Evolutionary conservation across 306 rosid genomes (phyloP).

Genomic region (Dalbergia oliveri): DNA sequence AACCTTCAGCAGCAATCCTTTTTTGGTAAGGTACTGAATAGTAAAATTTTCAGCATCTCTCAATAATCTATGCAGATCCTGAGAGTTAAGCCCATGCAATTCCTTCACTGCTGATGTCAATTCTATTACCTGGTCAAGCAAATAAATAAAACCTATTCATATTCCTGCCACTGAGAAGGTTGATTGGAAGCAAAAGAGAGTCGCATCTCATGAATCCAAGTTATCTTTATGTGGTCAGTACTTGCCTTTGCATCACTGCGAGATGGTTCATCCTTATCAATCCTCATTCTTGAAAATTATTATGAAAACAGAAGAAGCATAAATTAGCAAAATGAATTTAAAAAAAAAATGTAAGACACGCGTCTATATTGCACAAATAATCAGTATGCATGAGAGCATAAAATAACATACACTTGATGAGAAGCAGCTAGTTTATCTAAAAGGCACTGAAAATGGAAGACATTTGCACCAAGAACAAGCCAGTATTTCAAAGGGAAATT

Average conservation of each 20-base stretch:
- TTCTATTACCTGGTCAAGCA: slow-evolving; percentile 68
- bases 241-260: slow-evolving; percentile 71
- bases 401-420: slow-evolving; percentile 16
- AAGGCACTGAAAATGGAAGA: slow-evolving; percentile 14
- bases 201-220: slow-evolving; percentile 16
- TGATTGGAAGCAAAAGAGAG: slow-evolving; percentile 32
- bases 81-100: slow-evolving; percentile 72
- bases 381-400: slow-evolving; percentile 19
- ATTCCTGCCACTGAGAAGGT: slow-evolving; percentile 27
- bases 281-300: slow-evolving; percentile 66
- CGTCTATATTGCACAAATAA: slow-evolving; percentile 14
- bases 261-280: slow-evolving; percentile 69
- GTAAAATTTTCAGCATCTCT: slow-evolving; percentile 79
- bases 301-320: slow-evolving; percentile 34
- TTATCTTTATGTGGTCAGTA: slow-evolving; percentile 27
- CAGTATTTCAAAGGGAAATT: not conserved
- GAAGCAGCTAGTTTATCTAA: slow-evolving; percentile 18
- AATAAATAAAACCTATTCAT: slow-evolving; percentile 45
- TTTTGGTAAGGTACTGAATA: slow-evolving; percentile 63
- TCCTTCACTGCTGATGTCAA: slow-evolving; percentile 72
- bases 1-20: slow-evolving; percentile 69
- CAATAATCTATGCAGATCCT: slow-evolving; percentile 72
- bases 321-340: slow-evolving; percentile 41
- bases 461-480: slow-evolving; percentile 27
- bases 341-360: slow-evolving; percentile 5